Base-by-base conservation (phyloP, 176 grass and related monocot genomes). In the Eleusine coracana region DNA sequence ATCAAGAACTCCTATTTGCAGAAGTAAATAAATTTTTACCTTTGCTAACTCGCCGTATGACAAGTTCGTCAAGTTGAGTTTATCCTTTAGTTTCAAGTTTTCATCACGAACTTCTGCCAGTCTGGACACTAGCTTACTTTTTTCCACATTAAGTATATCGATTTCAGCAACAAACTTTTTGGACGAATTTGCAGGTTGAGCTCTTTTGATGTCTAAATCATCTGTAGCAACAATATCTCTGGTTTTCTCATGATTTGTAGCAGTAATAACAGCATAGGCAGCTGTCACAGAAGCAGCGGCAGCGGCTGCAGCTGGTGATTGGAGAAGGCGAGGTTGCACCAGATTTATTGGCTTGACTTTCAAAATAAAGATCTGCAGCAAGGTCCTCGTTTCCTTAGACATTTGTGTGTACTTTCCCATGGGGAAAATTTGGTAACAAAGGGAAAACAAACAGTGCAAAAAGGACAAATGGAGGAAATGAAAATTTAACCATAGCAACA, bases 201-300 rank as follows among this genome's bases (percentile, higher is more conserved):
- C 70, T 87, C 49, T 80, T 71, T 95, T 93, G 72, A 89, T 81
- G 71, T 92, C 73, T 52, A 86, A 82, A 87, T 96, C 84, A 80
- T 87, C 85, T 52, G 76, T 84, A 34, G 56, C 71, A 87, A 74
- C 83, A 70, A 82, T 71, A 79, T 86, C 44, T 79, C 64, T 87
- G 54, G 76, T 88, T 69, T 90, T 95, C 72, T 92, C 89, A 77
- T 34, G 31, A 34, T 97, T 82, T 65, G 75, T 89, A 78, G 80
- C 80, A 86, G 85, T 77, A 71, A 93, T 86, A 63, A 93, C 90
- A 76, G 93, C 93, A 88, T 90, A 99, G 72, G 93, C 96, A 83
- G 96, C 91, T 80, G 85, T 87, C 49, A 99, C 96, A 80, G 93
- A 99, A 62, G 93, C 91, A 1, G 93, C 91, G 0, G 96, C 96